Evolutionary conservation across 2,329 filamentous ascomycete genomes (phyloP).

Genomic region (Xylariaceae sp.): DNA sequence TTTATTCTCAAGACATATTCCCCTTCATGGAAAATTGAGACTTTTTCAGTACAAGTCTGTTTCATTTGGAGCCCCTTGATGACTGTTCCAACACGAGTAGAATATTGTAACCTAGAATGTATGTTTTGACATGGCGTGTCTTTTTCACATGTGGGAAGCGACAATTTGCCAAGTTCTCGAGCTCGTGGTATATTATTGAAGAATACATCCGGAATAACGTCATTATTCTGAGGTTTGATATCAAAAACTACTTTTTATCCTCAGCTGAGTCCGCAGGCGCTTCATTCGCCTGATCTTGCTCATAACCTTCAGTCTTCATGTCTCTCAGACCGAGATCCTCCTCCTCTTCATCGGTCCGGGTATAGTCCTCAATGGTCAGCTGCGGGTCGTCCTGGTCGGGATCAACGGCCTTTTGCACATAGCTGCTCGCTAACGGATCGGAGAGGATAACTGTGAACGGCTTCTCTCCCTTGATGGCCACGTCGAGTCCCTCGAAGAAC

Average conservation of each 20-base stretch:
- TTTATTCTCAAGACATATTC: too few relatives aligned
- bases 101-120: too few relatives aligned
- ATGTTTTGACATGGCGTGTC: too few relatives aligned
- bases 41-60: too few relatives aligned
- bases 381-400: conserved; percentile 66
- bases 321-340: conserved; percentile 86
- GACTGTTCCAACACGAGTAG: too few relatives aligned
- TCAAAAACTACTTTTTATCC: not conserved
- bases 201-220: too few relatives aligned
- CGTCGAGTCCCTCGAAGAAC: conserved; percentile 74
- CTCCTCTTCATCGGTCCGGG: conserved; percentile 84
- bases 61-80: too few relatives aligned
- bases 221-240: too few relatives aligned
- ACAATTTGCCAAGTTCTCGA: too few relatives aligned
- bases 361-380: conserved; percentile 76
- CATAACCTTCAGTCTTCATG: conserved; percentile 89
- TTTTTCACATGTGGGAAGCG: too few relatives aligned
- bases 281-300: conserved; percentile 41
- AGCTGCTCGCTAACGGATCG: conserved; percentile 88
- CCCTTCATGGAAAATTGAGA: too few relatives aligned
- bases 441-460: conserved; percentile 78
- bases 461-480: conserved; percentile 72
- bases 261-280: not conserved
- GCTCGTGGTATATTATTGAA: too few relatives aligned
- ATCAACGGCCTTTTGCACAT: conserved; percentile 84